phyloP scores from a whole-genome alignment of 306 rosid species.

The Quercus engelmannii region DNA sequence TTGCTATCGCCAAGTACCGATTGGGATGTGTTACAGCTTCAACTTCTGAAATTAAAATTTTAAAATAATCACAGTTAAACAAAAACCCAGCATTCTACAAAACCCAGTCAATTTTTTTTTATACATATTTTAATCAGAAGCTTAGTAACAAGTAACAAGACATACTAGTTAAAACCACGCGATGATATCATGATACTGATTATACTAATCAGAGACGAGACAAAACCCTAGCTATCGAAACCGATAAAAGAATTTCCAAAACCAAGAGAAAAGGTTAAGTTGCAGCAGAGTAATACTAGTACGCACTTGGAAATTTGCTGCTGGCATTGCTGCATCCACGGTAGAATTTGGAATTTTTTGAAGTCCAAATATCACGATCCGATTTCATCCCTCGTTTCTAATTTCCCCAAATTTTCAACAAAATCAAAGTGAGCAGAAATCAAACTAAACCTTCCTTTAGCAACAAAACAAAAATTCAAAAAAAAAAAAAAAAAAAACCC shows the following conservation, averaged over 20 bases:
- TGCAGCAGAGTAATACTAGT: not conserved
- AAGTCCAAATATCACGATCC: constrained; percentile 70
- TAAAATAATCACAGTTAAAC: not conserved
- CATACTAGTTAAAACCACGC: not conserved
- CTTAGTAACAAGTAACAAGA: not conserved
- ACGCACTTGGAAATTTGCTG: constrained; percentile 79
- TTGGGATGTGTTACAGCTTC: constrained; percentile 45
- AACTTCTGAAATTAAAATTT: constrained; percentile 48
- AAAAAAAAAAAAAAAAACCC: constrained; percentile 33
- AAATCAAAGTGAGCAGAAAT: constrained; percentile 27
- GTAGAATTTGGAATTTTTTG: constrained; percentile 66
- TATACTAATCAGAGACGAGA: not conserved
- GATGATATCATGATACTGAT: not conserved
- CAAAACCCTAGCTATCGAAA: constrained; percentile 10
- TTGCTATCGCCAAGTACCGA: constrained; percentile 82
- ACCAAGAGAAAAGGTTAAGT: constrained; percentile 7
- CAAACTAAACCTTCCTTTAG: constrained; percentile 8
- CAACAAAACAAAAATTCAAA: not conserved
- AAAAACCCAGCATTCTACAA: not conserved
- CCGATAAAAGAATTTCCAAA: not conserved
- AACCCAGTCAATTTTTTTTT: not conserved
- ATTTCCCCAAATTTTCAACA: constrained; percentile 9
- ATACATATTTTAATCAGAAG: not conserved
- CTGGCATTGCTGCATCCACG: constrained; percentile 77
- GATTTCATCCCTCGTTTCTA: constrained; percentile 57